A percentile compares a stretch with the other conserved stretches of the same genome.
Evolutionary conservation across 1,139 yeast species (phyloP).

Genomic region (Sugiyamaella paludigena): DNA sequence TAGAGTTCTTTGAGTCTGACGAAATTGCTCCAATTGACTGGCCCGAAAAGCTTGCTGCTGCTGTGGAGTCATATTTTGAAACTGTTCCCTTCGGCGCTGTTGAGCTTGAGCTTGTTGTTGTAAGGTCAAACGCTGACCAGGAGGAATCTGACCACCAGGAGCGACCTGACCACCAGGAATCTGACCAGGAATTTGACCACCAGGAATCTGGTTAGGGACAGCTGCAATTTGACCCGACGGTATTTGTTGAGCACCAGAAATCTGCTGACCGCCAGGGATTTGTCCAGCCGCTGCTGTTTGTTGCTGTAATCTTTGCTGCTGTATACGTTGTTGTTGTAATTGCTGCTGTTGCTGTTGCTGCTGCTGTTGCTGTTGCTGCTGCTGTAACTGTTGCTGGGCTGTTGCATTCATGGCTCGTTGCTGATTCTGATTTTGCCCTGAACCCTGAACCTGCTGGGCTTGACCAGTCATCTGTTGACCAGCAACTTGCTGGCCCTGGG

Average conservation of each 20-base stretch:
- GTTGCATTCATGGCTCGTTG: slow-evolving; percentile 7
- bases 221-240: too few species aligned
- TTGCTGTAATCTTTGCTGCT: slow-evolving; percentile 3
- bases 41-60: slow-evolving; percentile 29
- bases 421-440: slow-evolving; percentile 12
- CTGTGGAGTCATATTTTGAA: slow-evolving; percentile 28
- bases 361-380: slow-evolving; percentile 13
- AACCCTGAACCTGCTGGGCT: slow-evolving; percentile 6
- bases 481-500: slow-evolving; percentile 22
- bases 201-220: too few species aligned
- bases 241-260: too few species aligned
- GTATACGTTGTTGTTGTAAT: neutral
- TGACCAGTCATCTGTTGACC: slow-evolving; percentile 20
- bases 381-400: slow-evolving; percentile 13
- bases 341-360: slow-evolving; percentile 9
- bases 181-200: too few species aligned
- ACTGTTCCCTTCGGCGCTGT: slow-evolving; percentile 23
- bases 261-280: too few species aligned
- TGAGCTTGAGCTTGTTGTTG: slow-evolving; percentile 18
- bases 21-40: slow-evolving; percentile 25
- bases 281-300: slow-evolving; percentile 8
- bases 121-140: neutral
- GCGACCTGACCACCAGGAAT: too few species aligned
- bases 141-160: too few species aligned
- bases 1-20: slow-evolving; percentile 23